Base-by-base conservation (phyloP, 768 basidiomycete genomes). In the Lentinula raphanica region DNA sequence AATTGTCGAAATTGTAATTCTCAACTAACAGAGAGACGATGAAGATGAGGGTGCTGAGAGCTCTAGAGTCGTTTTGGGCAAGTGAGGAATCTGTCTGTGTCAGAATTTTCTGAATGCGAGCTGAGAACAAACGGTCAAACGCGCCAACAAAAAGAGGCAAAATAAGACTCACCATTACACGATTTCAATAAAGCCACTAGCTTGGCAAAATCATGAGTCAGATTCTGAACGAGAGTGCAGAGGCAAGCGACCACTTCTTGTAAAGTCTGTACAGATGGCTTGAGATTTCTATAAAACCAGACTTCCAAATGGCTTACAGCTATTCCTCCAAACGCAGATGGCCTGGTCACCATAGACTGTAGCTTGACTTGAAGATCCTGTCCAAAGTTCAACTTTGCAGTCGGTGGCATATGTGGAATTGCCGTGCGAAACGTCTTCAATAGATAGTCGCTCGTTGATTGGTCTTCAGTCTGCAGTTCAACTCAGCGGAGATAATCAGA, bases 241-340 rank as follows among this genome's bases (percentile, higher is more conserved):
- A 96, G 86, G 63, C 95, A 98, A 0, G 92, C 92, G 13, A 98
- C 90, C 12, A 86, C 85, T 71, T 98, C 97, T 74, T 95, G 93
- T 31, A 98, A 71, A 21, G 89, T 86, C 89, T 94, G 62, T 1
- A 25, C 42, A 17, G 39, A 54, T 15, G 25, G 25, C 35, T 62
- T 5, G 55, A 49, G 35, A 25, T 21, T 55, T 60, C n/a, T 23
- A 45, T 36, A 11, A n/a, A n/a, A 36, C 29, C 45, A 25, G 40
- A 48, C 25, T 45, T 27, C 46, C 15, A 25, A 60, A 49, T 46
- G 19, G 66, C 81, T 29, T 59, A 91, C 90, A 71, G 81, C 76
- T 8, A 89, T 74, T 25, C 88, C 85, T 12, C 86, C 87, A 2
- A 80, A 72, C 38, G 79, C 77, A 0, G 87, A 83, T 3, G 93